Base-by-base conservation (phyloP, 805 yeast species). In the Schizosaccharomyces osmophilus region DNA sequence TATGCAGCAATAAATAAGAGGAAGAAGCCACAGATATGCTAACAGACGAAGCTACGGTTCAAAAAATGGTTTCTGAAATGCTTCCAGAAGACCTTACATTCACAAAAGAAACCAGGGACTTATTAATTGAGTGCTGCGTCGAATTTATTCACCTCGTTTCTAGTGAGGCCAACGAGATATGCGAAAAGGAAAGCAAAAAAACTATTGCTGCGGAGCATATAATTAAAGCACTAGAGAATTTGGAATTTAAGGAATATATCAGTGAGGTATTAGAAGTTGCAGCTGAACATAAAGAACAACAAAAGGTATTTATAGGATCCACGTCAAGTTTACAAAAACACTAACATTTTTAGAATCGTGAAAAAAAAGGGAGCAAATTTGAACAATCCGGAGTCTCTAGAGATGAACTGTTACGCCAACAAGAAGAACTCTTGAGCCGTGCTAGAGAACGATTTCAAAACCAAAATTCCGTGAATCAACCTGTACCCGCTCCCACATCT, bases 131-230 rank as follows among this genome's bases (percentile, higher is more conserved):
- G 69, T 90, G 96, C 71, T 88, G 97, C 67, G 87, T 93, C 62
- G 96, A 88, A 72, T 90, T 93, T 70, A 84, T 93, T 63, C 90
- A 93, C 95, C 87, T 90, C 63, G 75, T 90, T 55, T 85, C 96
- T 11, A 87, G 95, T 2, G 95, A 88, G 73, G 84, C 90, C 62
- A 89, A 90, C 68, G 97, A 93, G 64, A 88, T 93, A 65, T 97
- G 97, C 0, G 97, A 93, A 67, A 85, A 84, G 67, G 98, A 93
- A 70, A 82, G 94, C 61, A 93, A 93, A 72, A 93, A 93, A 72
- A 93, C 98, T 1, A 93, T 93, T 55, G 95, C 96, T 0, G 84
- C 95, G 1, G 98, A 93, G 70, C 98, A 93, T 70, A 97, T 93
- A 48, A 78, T 90, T 64, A 85, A 83, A 68, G 97, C 97, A 0